Evolutionary conservation across 2,329 filamentous ascomycete species (phyloP), one percentile per base, ranked within the genome.

Genomic region (Curvularia sp.): DNA sequence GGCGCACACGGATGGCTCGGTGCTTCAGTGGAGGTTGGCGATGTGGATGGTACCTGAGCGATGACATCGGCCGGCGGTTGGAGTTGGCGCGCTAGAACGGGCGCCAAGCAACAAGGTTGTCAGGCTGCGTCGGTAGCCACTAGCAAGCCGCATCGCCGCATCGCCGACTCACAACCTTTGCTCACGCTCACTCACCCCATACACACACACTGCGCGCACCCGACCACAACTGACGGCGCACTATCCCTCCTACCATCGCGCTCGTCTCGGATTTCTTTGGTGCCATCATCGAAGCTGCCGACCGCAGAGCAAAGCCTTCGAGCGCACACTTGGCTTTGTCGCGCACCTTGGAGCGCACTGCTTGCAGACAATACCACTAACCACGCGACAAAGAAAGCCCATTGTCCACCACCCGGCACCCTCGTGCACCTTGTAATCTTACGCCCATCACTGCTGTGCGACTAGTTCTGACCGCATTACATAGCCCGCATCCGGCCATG

Each of bases 381-480:
- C 50, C 61, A 69, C 67, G 68, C 68, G 67, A 69, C 68, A 64
- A 69, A 68, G 65, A 59, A 55, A 27, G 30, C 56, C 15, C 56
- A 58, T 66, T 68, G 64, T 67, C 58, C 50, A 50, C 56, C 50
- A 59, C 55, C 42, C 50, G 39, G 55, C 45, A 47, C 48, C 42
- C 49, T 41, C 58, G 55, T 56, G 53, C 61, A 41, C 45, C 45
- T 53, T 43, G 59, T 65, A 63, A 50, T 49, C 57, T 41, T 34
- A 42, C 56, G 64, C 54, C 53, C 53, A n/a, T 49, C 43, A 50
- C 48, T 53, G 49, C 43, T 38, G 43, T 23, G 38, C 34, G 36
- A 47, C 45, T 39, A 38, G 15, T 49, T 63, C 60, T 67, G 59
- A 68, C 58, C 48, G 51, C 49, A 38, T 34, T 50, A 28, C 55